Percentiles rank a stretch among this genome's conserved stretches.
Conservation (phyloP, 1,284 basidiomycete genomes). For the Apiotrichum montevideense region DNA sequence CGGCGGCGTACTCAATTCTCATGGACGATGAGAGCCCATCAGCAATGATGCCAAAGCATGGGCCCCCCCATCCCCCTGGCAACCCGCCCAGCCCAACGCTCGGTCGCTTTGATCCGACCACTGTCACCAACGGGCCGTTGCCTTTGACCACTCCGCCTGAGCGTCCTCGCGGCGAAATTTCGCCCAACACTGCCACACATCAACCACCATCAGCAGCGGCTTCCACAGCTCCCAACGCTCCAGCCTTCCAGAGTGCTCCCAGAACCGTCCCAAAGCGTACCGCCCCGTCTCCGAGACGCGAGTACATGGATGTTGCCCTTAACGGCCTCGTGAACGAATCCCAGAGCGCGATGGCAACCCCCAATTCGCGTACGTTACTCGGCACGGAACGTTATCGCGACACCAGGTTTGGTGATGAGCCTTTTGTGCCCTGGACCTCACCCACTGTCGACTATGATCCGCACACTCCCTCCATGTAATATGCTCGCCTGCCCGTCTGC, state of each 20-base stretch:
- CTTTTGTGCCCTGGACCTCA: conserved; percentile 28
- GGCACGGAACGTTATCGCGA: conserved; percentile 43
- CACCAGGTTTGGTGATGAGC: conserved; percentile 41
- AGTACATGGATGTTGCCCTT: conserved; percentile 39
- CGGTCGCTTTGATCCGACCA: conserved; percentile 23
- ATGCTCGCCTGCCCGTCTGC: no score
- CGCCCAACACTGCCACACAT: no score
- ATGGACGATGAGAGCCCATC: conserved; percentile 9
- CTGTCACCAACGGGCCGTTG: conserved; percentile 16
- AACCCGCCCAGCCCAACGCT: conserved; percentile 22
- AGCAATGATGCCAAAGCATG: conserved; percentile 1
- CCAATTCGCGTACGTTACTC: conserved; percentile 36
- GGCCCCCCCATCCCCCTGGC: conserved; percentile 16
- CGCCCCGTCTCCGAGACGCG: conserved; percentile 20
- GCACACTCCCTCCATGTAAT: not conserved
- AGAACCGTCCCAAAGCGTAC: no score
- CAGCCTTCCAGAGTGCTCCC: no score
- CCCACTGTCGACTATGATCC: conserved; percentile 21
- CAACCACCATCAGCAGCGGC: conserved; percentile 28
- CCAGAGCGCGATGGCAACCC: conserved; percentile 22
- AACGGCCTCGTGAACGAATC: conserved; percentile 13
- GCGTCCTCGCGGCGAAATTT: no score
- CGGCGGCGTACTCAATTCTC: no score
- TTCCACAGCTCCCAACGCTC: no score
- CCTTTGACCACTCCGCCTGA: no score